phyloP scores from a whole-genome alignment of 1,284 basidiomycete genomes.

The Athelia psychrophila region DNA sequence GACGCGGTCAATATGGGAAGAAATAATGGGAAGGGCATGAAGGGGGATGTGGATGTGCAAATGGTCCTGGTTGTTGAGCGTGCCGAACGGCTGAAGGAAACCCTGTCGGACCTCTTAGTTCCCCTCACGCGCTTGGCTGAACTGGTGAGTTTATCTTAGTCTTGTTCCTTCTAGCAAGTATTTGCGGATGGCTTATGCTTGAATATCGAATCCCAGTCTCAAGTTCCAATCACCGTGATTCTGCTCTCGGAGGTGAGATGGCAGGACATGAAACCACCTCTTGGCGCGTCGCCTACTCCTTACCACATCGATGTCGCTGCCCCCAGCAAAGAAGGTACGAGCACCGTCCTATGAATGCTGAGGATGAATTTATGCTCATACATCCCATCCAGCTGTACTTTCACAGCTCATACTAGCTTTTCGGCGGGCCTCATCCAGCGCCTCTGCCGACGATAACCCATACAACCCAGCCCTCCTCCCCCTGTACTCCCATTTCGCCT shows the following conservation, averaged over 20 bases:
- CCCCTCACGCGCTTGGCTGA: conserved; percentile 73
- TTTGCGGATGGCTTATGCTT: not conserved
- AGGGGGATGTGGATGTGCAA: conserved; percentile 27
- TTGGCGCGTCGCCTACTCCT: conserved; percentile 75
- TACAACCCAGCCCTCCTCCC: conserved; percentile 55
- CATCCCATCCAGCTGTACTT: conserved; percentile 32
- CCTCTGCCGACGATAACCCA: conserved; percentile 22
- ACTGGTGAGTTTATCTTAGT: conserved; percentile 50
- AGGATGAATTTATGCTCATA: conserved; percentile 7
- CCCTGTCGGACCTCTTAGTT: conserved; percentile 62
- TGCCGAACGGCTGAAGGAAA: conserved; percentile 64
- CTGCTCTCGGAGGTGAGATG: conserved; percentile 70
- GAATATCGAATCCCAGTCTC: not conserved
- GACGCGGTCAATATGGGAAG: conserved; percentile 10
- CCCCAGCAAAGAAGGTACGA: conserved; percentile 59
- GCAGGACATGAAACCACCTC: conserved; percentile 69
- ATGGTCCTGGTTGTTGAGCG: conserved; percentile 67
- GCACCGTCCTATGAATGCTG: not conserved
- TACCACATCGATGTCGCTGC: conserved; percentile 65
- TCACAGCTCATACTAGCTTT: conserved; percentile 34
- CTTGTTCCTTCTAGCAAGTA: not conserved
- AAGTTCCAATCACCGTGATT: conserved; percentile 49
- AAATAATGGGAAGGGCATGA: conserved; percentile 32
- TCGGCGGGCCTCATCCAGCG: conserved; percentile 15
- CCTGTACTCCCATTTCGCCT: conserved; percentile 66